Evolutionary conservation across 2,329 filamentous ascomycete genomes (phyloP).

Genomic region (Fusarium liriodendri): DNA sequence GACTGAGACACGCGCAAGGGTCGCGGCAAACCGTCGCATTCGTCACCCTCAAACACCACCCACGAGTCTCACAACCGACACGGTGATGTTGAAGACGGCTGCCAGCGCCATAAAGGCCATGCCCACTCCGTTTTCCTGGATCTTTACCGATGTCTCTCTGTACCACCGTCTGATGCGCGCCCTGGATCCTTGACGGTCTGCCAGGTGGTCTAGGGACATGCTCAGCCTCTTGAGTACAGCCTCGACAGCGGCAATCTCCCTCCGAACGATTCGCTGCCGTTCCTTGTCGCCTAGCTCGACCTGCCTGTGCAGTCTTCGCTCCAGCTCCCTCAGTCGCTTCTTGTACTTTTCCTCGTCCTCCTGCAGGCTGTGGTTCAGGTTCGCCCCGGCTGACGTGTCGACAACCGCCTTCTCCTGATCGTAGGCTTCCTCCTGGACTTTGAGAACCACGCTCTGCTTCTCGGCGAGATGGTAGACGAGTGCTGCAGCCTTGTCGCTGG

Average conservation of each 20-base stretch:
- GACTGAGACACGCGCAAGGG: background rate
- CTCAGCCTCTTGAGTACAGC: background rate
- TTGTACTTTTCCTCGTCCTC: background rate
- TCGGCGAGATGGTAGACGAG: background rate
- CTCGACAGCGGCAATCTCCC: background rate
- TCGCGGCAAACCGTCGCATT: background rate
- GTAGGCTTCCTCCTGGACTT: background rate
- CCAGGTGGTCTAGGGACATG: background rate
- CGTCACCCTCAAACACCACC: background rate
- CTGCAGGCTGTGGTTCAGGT: background rate
- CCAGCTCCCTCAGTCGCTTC: background rate
- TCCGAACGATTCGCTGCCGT: background rate
- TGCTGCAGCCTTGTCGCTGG: background rate
- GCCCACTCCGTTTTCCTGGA: background rate
- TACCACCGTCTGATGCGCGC: background rate
- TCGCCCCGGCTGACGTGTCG: background rate
- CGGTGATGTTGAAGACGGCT: background rate
- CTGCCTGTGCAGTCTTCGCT: background rate
- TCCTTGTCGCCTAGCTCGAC: slow-evolving; percentile 4
- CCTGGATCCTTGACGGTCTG: background rate
- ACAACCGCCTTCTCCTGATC: background rate
- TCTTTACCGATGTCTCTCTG: background rate
- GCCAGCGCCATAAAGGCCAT: slow-evolving; percentile 1
- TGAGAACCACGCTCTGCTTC: background rate
- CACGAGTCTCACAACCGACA: background rate